Evolutionary conservation across 2,329 filamentous ascomycete genomes (phyloP), one percentile per base, ranked within the genome.

Genomic region (Stagonosporopsis cucurbitacearum): DNA sequence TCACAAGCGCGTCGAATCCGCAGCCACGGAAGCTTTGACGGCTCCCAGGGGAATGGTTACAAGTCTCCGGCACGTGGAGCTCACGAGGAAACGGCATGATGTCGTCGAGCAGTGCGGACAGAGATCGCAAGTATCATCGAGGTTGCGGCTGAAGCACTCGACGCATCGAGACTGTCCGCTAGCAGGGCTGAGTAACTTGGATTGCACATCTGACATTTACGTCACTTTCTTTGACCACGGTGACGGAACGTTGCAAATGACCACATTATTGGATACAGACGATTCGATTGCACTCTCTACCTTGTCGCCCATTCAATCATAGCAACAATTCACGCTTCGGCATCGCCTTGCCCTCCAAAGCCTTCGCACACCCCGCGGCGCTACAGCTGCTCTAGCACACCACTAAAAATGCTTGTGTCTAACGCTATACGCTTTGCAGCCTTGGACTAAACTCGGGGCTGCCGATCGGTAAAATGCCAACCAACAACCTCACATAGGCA

Each of bases 391-490:
- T 28, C 39, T 50, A 35, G 20, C 5, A 12, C 13, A 2, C 17
- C 17, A 20, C 35, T 37, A 37, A 13, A 56, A 51, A 56, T 4
- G 53, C 53, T 56, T 56, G 26, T 43, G 1, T 15, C 1, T 2
- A 1, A 13, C 23, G 20, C 47, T 33, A 42, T 37, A 32, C 53
- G 25, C 6, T 25, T 51, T 19, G 7, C 15, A 33, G 32, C 25
- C 15, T 6, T 43, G 39, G 30, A 17, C 1, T 1, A 12, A 8
- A 8, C 25, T 56, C 53, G 53, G 47, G 48, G 53, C 47, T 51
- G 53, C 53, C 53, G 53, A 56, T 56, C 48, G 32, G 42, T 47
- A 51, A 46, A n/a, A 37, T 51, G 44, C 47, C 53, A 56, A 33
- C 13, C 32, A 47, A 42, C 42, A 36, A 50, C 47, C 17, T 28